Conservation (phyloP, 768 basidiomycete species). For the Antrodiella citrinella region DNA sequence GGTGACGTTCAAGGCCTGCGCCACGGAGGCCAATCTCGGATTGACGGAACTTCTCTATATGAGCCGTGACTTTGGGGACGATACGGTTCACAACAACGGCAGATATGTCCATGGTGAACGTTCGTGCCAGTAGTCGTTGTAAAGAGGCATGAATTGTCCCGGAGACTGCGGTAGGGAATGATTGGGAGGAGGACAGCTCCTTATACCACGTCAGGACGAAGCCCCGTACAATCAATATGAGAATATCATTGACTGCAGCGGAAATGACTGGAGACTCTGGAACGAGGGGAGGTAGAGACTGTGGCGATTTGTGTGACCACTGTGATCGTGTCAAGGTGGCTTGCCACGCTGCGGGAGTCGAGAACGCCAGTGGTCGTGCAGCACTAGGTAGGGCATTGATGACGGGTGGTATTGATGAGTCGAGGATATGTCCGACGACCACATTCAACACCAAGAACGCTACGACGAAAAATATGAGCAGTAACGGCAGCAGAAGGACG, state of each 20-base stretch:
- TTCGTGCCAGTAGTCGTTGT: conserved; percentile 47
- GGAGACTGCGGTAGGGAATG: conserved; percentile 85
- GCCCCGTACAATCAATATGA: conserved; percentile 75
- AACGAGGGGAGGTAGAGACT: conserved; percentile 57
- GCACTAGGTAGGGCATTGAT: conserved; percentile 41
- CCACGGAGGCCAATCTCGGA: conserved; percentile 84
- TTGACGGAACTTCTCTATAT: conserved; percentile 84
- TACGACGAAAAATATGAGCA: conserved; percentile 40
- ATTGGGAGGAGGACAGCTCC: conserved; percentile 74
- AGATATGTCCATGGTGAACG: conserved; percentile 58
- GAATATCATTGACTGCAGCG: conserved; percentile 67
- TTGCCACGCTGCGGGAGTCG: conserved; percentile 93
- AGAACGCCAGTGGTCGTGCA: conserved; percentile 75
- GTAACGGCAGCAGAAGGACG: conserved; percentile 53
- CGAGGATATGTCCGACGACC: conserved; percentile 51
- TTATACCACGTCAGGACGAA: conserved; percentile 90
- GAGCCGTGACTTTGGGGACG: conserved; percentile 81
- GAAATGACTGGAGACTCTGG: conserved; percentile 61
- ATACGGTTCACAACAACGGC: conserved; percentile 75
- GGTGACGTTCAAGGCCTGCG: conserved; percentile 68
- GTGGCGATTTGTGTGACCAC: conserved; percentile 73
- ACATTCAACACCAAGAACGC: conserved; percentile 47
- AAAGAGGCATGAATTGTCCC: conserved; percentile 60
- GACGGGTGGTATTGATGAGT: conserved; percentile 29
- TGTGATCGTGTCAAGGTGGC: conserved; percentile 82